Conservation (phyloP, 1,139 yeast species). For the Yamadazyma kanchanaburiensis region DNA sequence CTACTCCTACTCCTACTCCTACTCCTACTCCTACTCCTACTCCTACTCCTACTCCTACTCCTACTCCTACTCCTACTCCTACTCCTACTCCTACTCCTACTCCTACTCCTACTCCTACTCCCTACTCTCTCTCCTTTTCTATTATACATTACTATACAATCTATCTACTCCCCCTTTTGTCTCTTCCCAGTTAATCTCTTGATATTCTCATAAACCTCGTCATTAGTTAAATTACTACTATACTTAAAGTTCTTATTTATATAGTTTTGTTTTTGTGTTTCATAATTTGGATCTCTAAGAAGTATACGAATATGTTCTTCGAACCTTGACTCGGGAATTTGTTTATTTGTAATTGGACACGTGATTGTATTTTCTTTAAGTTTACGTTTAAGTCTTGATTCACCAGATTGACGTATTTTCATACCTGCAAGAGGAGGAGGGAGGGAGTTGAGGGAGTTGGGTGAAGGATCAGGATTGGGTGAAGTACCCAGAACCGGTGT, state of each 20-base stretch:
- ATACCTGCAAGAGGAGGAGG: slow-evolving; percentile 44
- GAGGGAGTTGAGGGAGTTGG: no score
- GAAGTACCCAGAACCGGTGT: no score
- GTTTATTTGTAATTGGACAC: slow-evolving; percentile 73
- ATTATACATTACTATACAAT: no score
- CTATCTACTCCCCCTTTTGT: no score
- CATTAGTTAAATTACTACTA: slow-evolving; percentile 61
- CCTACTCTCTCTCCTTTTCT: no score
- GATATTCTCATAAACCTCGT: slow-evolving; percentile 73
- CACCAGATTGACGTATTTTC: slow-evolving; percentile 69
- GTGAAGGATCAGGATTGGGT: no score
- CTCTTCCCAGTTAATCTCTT: slow-evolving; percentile 53
- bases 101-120: no score
- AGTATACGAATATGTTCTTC: slow-evolving; percentile 72
- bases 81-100: no score
- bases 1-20: no score
- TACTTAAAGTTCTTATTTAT: slow-evolving; percentile 58
- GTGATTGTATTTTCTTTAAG: slow-evolving; percentile 39
- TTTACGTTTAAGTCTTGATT: slow-evolving; percentile 51
- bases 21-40: no score
- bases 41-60: no score
- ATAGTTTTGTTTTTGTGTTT: slow-evolving; percentile 64
- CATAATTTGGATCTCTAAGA: slow-evolving; percentile 75
- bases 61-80: no score
- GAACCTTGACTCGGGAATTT: slow-evolving; percentile 68